Evolutionary conservation across 2,329 filamentous ascomycete species (phyloP).

Genomic region (Aspergillus sp.): DNA sequence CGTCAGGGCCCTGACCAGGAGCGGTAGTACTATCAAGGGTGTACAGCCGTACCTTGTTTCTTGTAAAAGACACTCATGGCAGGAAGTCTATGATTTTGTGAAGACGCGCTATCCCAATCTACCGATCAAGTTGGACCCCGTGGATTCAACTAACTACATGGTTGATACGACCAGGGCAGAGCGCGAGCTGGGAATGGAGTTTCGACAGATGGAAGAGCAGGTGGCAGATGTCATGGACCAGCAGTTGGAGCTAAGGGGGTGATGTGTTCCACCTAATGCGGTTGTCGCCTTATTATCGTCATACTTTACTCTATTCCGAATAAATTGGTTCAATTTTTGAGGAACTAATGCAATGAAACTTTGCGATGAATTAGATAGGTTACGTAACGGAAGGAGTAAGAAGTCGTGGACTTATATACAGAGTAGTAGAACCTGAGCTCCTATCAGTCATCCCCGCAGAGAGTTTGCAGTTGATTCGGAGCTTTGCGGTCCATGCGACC

Average conservation of each 20-base stretch:
- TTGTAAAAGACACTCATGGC: slow-evolving; percentile 8
- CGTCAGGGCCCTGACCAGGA: slow-evolving; percentile 14
- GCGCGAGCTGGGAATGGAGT: slow-evolving; percentile 12
- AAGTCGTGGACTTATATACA: too few species aligned
- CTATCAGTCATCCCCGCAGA: too few species aligned
- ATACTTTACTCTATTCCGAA: too few species aligned
- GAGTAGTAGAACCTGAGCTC: too few species aligned
- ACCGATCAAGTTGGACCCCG: slow-evolving; percentile 6
- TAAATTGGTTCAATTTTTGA: too few species aligned
- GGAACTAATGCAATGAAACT: too few species aligned
- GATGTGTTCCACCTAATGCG: too few species aligned
- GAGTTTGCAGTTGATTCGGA: too few species aligned
- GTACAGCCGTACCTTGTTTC: slow-evolving; percentile 14
- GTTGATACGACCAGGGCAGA: slow-evolving; percentile 10
- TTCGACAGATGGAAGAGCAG: slow-evolving; percentile 8
- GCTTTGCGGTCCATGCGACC: too few species aligned
- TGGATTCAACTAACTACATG: neutral
- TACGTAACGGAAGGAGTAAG: too few species aligned
- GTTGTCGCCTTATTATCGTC: too few species aligned
- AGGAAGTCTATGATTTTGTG: slow-evolving; percentile 9
- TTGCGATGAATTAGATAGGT: too few species aligned
- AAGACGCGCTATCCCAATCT: slow-evolving; percentile 10
- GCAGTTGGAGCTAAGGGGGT: slow-evolving; percentile 10
- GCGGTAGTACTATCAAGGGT: neutral
- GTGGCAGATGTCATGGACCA: slow-evolving; percentile 15